Evolutionary conservation across 352 stramenopile genomes (phyloP), one percentile per base, ranked within the genome.

Genomic region (Phytophthora sp.): DNA sequence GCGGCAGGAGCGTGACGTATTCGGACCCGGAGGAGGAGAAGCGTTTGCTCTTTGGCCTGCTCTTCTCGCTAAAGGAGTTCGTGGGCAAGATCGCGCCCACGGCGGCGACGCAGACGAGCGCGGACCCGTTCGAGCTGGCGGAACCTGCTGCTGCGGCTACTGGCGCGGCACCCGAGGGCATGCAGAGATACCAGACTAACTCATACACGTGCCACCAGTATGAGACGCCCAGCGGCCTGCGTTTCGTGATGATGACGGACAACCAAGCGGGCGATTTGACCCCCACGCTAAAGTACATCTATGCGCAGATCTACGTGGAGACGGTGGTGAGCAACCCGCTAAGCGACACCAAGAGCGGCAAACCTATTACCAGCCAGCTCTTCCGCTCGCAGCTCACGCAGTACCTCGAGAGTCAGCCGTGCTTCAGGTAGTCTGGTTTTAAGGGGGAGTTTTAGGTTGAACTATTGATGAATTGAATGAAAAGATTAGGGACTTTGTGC

Each of bases 61-160:
- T 97, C 42, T 97, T 97, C 76, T 97, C 90, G 53, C 78, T 97
- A 52, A 97, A 97, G 66, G 89, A 95, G 65, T 94, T 95, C 36
- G 83, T 94, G 15, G 77, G 79, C 62, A 95, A 93, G 67, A 79
- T 94, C 35, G 79, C 85, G 41, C 86, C 84, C n/a, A 71, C 69
- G 39, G 61, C 66, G 9, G 9, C 57, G 24, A 41, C 63, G 16
- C 67, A 69, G 11, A 51, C 62, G 29, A 50, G 52, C 24, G 24
- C 45, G 23, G 71, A 69, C 30, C 44, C 60, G 6, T 64, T 68
- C 15, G 70, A 26, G 6, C 2, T 66, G 31, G 52, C 38, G 18
- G 60, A 71, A 26, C n/a, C 60, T 31, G 57, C 44, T 47, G 59
- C 23, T 60, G 45, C 15, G 33, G 75, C 60, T 45, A 3, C 30